Percentiles rank a stretch among this genome's conserved stretches.
phyloP scores from a whole-genome alignment of 2,329 filamentous ascomycete genomes.

The Diplodia scrobiculata region DNA sequence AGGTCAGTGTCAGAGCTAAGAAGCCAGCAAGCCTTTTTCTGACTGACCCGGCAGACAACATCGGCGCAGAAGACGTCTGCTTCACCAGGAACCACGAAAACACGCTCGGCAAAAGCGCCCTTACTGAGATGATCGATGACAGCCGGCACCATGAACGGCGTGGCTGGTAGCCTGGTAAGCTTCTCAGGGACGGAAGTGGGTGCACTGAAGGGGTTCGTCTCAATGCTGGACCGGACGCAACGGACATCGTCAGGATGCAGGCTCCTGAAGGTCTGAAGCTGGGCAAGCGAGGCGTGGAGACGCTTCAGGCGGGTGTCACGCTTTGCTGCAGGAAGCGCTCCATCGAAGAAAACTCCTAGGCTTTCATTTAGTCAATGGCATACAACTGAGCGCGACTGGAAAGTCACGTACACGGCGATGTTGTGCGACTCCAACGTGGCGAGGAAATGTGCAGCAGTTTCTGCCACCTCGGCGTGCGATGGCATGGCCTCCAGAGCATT shows the following conservation, averaged over 20 bases:
- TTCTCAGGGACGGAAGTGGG: constrained; percentile 32
- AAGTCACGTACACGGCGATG: constrained; percentile 62
- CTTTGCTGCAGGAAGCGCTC: constrained; percentile 71
- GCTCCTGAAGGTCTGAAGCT: constrained; percentile 55
- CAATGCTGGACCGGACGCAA: constrained; percentile 35
- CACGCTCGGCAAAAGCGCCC: constrained; percentile 48
- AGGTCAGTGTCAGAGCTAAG: constrained; percentile 89
- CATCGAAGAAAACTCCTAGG: constrained; percentile 80
- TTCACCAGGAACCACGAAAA: constrained; percentile 73
- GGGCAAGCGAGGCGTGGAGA: constrained; percentile 59
- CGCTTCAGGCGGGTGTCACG: constrained; percentile 62
- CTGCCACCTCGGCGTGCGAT: constrained; percentile 65
- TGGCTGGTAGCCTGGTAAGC: constrained; percentile 51
- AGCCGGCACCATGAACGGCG: constrained; percentile 74
- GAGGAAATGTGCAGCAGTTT: constrained; percentile 60
- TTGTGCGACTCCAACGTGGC: constrained; percentile 58
- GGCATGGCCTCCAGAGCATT: constrained; percentile 42
- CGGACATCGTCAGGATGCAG: constrained; percentile 28
- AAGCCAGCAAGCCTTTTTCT: constrained; percentile 51
- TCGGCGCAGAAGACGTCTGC: constrained; percentile 79
- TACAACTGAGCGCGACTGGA: constrained; percentile 26
- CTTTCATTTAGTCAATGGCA: constrained; percentile 45
- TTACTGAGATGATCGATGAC: constrained; percentile 69
- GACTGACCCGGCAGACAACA: constrained; percentile 59
- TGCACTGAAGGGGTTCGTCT: constrained; percentile 33